These are phyloP conservation scores for Collybiopsis confluens DNA, from an alignment of 768 basidiomycete genomes.

Conservation along the genomic window DNA sequence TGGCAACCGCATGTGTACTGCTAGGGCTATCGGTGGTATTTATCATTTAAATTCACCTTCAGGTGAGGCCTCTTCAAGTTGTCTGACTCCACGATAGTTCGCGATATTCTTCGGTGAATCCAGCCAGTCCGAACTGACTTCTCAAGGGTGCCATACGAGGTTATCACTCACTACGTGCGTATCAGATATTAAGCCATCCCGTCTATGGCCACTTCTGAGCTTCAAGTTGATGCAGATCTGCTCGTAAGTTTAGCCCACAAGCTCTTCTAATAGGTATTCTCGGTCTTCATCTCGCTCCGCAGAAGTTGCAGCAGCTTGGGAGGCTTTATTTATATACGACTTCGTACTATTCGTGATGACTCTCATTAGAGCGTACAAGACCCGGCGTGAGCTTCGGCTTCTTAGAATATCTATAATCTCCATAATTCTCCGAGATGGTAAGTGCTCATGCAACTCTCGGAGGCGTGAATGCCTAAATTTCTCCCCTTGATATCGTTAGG, in stretches of 20 bases:
- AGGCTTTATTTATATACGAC: constrained; percentile 7
- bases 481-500: too few relatives aligned
- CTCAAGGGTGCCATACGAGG: constrained; percentile 2
- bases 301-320: constrained; percentile 11
- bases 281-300: not conserved
- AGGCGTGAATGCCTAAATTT: too few relatives aligned
- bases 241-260: not conserved
- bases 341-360: constrained; percentile 8
- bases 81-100: not conserved
- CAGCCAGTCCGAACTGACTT: not conserved
- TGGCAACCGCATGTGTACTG: not conserved
- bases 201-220: not conserved
- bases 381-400: constrained; percentile 1
- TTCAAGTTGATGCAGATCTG: not conserved
- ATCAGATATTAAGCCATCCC: not conserved
- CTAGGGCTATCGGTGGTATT: constrained; percentile 1
- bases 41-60: not conserved
- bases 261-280: not conserved
- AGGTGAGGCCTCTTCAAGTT: not conserved
- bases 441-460: too few relatives aligned
- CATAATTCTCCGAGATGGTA: constrained; percentile 7
- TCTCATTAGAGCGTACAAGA: constrained; percentile 4
- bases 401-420: not conserved
- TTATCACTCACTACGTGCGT: not conserved
- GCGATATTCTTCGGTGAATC: constrained; percentile 8